Evolutionary conservation across 371 early-diverging fungal genomes (phyloP).

Genomic region (Syncephalastrum monosporum): DNA sequence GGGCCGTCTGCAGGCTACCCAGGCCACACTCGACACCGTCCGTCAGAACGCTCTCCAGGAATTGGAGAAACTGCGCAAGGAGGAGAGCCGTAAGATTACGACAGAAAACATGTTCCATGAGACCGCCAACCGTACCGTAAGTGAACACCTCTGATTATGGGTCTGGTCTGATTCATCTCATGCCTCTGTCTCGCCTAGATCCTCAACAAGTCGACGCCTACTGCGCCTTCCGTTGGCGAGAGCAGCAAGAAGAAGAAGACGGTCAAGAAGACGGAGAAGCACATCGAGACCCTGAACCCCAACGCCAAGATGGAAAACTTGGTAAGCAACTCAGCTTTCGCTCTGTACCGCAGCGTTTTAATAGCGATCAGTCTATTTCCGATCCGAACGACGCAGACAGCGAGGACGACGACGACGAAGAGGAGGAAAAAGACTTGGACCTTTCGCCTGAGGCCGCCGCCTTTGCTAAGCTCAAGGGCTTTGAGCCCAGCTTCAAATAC

Average conservation of each 20-base stretch:
- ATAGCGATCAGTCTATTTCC: slow-evolving; percentile 4
- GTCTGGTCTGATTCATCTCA: background rate
- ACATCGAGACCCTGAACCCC: slow-evolving; percentile 76
- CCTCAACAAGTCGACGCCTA: slow-evolving; percentile 45
- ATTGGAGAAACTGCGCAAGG: slow-evolving; percentile 57
- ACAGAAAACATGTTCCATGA: slow-evolving; percentile 76
- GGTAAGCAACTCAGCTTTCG: slow-evolving; percentile 24
- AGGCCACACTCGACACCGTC: slow-evolving; percentile 11
- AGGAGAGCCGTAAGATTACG: slow-evolving; percentile 72
- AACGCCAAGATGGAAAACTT: slow-evolving; percentile 47
- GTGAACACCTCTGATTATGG: background rate
- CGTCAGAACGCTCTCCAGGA: slow-evolving; percentile 8
- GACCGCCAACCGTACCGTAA: slow-evolving; percentile 75
- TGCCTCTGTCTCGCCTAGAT: slow-evolving; percentile 24
- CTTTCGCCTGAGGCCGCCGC: slow-evolving; percentile 59
- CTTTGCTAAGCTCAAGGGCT: slow-evolving; percentile 63
- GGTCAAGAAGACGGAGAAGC: slow-evolving; percentile 47
- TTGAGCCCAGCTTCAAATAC: slow-evolving; percentile 68
- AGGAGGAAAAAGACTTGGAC: slow-evolving; percentile 55
- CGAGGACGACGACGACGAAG: slow-evolving; percentile 53
- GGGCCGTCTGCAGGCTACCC: slow-evolving; percentile 11
- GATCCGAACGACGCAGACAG: slow-evolving; percentile 19
- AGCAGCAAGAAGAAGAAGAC: slow-evolving; percentile 34
- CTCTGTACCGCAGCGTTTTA: no score
- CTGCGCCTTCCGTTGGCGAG: slow-evolving; percentile 14